Conservation (phyloP, 257 asterid species). For the Solanum tarijense region DNA sequence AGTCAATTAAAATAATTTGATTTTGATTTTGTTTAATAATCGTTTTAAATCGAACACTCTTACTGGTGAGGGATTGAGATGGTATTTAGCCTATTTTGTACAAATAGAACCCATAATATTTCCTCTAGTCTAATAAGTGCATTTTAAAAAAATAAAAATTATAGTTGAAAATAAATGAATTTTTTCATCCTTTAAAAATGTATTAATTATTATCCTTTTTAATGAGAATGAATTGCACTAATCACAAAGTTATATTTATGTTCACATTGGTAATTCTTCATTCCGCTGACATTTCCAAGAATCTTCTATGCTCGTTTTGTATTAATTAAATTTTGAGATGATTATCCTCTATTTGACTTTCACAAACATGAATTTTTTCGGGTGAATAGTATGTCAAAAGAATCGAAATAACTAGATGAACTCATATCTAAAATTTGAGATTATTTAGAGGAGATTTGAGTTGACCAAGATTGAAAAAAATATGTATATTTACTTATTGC, state of each 20-base stretch:
- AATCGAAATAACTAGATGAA: background rate
- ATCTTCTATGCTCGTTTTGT: background rate
- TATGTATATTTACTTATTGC: too few species aligned
- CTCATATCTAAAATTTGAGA: background rate
- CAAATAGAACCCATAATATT: background rate
- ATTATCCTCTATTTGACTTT: background rate
- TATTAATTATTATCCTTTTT: background rate
- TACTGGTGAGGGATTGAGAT: background rate
- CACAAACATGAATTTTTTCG: background rate
- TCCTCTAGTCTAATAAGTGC: background rate
- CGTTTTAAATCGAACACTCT: background rate
- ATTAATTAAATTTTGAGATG: background rate
- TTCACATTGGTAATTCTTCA: background rate
- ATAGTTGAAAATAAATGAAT: too few species aligned
- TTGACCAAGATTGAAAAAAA: too few species aligned
- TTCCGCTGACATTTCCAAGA: background rate
- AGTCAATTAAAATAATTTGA: too few species aligned
- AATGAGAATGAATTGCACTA: background rate
- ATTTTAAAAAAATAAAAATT: too few species aligned
- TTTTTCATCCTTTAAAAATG: too few species aligned
- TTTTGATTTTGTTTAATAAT: too few species aligned
- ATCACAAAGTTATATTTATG: background rate
- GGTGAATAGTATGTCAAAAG: background rate
- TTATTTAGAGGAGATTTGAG: background rate
- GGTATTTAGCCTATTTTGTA: background rate